A percentile compares a stretch with the other conserved stretches of the same genome.
Conservation (phyloP, 2,329 filamentous ascomycete genomes). For the Pseudopyricularia javanii region DNA sequence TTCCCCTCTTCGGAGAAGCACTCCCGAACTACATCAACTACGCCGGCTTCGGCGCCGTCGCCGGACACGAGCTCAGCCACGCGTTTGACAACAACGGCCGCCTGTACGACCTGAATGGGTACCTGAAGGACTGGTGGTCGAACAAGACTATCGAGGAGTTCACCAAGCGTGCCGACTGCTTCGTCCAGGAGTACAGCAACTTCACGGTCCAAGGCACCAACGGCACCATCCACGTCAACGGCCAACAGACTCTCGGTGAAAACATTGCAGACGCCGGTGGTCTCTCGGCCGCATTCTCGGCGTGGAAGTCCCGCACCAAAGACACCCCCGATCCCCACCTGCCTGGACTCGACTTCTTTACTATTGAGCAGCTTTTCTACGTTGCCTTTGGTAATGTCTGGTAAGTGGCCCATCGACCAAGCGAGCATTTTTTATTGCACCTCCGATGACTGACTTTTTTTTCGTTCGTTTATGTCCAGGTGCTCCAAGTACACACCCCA, state of each 20-base stretch:
- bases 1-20: slow-evolving; percentile 49
- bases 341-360: slow-evolving; percentile 25
- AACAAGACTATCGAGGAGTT: slow-evolving; percentile 46
- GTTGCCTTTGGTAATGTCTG: slow-evolving; percentile 50
- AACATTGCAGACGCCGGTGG: slow-evolving; percentile 64
- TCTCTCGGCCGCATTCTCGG: slow-evolving; percentile 46
- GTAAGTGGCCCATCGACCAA: slow-evolving; percentile 12
- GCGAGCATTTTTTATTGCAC: too few relatives aligned
- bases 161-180: slow-evolving; percentile 47
- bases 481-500: slow-evolving; percentile 52
- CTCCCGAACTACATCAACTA: slow-evolving; percentile 55
- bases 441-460: background rate
- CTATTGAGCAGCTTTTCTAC: slow-evolving; percentile 58
- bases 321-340: slow-evolving; percentile 1
- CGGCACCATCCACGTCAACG: slow-evolving; percentile 48
- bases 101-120: slow-evolving; percentile 52
- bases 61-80: slow-evolving; percentile 59
- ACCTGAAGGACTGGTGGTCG: slow-evolving; percentile 57
- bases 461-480: background rate
- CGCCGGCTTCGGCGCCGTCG: slow-evolving; percentile 55
- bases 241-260: slow-evolving; percentile 51
- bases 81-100: slow-evolving; percentile 57
- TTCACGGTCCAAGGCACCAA: slow-evolving; percentile 45
- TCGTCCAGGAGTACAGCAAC: slow-evolving; percentile 53
- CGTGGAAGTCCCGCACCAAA: slow-evolving; percentile 44